Evolutionary conservation across 768 basidiomycete genomes (phyloP), one percentile per base, ranked within the genome.

Genomic region (Cyclocybe cylindracea): DNA sequence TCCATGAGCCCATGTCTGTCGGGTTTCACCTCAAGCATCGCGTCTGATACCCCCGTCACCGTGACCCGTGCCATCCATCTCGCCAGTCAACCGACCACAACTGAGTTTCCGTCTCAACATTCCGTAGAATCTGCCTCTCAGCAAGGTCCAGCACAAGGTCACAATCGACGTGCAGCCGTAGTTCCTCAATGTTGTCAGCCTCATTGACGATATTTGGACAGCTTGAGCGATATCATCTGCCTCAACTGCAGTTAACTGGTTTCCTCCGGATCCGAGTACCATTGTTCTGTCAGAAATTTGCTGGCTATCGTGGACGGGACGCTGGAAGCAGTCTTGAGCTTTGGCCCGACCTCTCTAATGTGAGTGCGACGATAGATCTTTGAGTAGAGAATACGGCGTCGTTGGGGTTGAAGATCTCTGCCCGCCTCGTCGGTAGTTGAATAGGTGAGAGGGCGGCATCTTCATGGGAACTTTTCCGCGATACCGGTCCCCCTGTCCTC

Each of bases 151-250:
- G 61, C 96, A 98, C 78, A 81, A 83, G 45, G 78, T 98, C 61
- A 75, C 82, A 18, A 98, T 84, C 38, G 94, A 97, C 66, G 89
- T 86, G 10, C 96, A 98, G 68, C 96, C 95, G 1, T 90, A 94
- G 1, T 78, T 79, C 5, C 68, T 73, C 2, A 59, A 70, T 6
- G 64, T 78, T 8, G 78, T 84, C 1, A 85, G 82, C 58, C 68
- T 85, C 53, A 68, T 92, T 53, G 31, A 55, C 5, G 18, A 44
- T 32, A 6, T 42, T 10, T 41, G 29, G 32, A 1, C 57, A 92
- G 91, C 49, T 74, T 79, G 64, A 96, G 95, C 69, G 91, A 95
- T 67, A 85, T 95, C 54, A 95, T 97, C 89, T 88, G 91, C 56
- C 86, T 94, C 70, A 91, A 91, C 75, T 81, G 84, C 64, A 87